Conservation (phyloP, 2,329 filamentous ascomycete species). For the Ophiosphaerella narmari region DNA sequence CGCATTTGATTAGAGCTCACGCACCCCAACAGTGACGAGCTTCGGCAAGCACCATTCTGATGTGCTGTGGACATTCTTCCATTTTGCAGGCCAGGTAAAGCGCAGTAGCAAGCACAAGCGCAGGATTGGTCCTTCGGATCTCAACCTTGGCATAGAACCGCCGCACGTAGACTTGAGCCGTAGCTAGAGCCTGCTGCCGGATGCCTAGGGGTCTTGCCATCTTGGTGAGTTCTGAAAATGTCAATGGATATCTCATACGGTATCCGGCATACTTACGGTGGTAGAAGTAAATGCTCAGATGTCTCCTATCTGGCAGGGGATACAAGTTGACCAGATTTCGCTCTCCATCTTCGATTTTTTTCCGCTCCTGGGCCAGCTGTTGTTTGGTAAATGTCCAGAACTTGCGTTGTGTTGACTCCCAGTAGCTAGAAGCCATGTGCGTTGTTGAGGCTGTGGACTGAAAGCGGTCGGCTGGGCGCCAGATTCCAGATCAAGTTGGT, state of each 20-base stretch:
- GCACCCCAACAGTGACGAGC: constrained; percentile 68
- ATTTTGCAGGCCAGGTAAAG: constrained; percentile 97
- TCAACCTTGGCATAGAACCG: constrained; percentile 92
- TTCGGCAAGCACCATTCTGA: constrained; percentile 85
- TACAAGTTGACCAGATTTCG: constrained; percentile 75
- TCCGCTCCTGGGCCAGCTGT: constrained; percentile 74
- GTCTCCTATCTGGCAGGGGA: constrained; percentile 78
- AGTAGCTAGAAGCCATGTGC: constrained; percentile 91
- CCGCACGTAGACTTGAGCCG: constrained; percentile 92
- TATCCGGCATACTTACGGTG: constrained; percentile 66
- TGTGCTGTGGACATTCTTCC: constrained; percentile 96
- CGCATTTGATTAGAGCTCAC: not conserved
- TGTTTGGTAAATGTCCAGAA: constrained; percentile 90
- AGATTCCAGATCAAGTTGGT: too few relatives aligned
- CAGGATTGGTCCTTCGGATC: constrained; percentile 90
- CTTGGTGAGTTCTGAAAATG: constrained; percentile 67
- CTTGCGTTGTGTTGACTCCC: constrained; percentile 88
- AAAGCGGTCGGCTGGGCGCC: not conserved
- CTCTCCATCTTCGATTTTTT: constrained; percentile 77
- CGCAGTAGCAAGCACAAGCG: constrained; percentile 88
- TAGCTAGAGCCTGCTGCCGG: constrained; percentile 90
- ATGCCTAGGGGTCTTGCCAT: constrained; percentile 83
- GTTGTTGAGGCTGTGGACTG: too few relatives aligned
- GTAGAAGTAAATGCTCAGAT: constrained; percentile 90
- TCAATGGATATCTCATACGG: not conserved